Conservation (phyloP, 805 yeast species). For the Metschnikowia santaceciliae region DNA sequence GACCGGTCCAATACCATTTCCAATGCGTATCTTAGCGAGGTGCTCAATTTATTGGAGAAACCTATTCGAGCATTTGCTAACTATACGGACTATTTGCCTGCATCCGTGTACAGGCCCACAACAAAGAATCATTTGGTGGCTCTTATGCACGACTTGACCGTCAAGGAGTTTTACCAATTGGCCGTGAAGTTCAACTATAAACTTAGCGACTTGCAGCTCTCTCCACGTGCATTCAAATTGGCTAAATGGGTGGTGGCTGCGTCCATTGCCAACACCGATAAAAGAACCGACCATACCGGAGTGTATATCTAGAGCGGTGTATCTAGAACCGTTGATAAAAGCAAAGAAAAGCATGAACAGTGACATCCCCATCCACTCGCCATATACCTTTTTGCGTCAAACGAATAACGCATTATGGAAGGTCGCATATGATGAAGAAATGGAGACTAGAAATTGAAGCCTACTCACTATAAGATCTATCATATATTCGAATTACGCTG, state of each 20-base stretch:
- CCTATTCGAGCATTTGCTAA: constrained; percentile 45
- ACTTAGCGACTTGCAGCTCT: constrained; percentile 60
- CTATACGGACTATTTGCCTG: constrained; percentile 39
- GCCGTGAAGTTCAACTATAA: constrained; percentile 60
- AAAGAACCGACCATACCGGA: background rate
- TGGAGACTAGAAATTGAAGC: too few species aligned
- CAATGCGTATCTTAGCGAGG: constrained; percentile 52
- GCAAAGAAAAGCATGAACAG: too few species aligned
- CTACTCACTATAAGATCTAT: too few species aligned
- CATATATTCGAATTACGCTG: too few species aligned
- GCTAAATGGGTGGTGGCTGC: constrained; percentile 72
- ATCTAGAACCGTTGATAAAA: too few species aligned
- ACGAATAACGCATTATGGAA: too few species aligned
- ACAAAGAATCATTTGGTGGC: constrained; percentile 41
- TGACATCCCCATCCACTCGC: too few species aligned
- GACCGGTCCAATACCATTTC: constrained; percentile 55
- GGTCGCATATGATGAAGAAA: too few species aligned
- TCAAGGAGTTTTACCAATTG: constrained; percentile 60
- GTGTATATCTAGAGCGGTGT: background rate
- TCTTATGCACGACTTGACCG: constrained; percentile 58
- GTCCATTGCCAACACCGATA: constrained; percentile 39
- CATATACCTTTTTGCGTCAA: too few species aligned
- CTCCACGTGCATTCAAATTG: constrained; percentile 59
- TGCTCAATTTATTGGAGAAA: constrained; percentile 54
- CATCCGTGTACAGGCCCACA: constrained; percentile 37